Evolutionary conservation across 805 yeast species (phyloP), one percentile per base, ranked within the genome.

Genomic region (Zygosaccharomyces lentus): DNA sequence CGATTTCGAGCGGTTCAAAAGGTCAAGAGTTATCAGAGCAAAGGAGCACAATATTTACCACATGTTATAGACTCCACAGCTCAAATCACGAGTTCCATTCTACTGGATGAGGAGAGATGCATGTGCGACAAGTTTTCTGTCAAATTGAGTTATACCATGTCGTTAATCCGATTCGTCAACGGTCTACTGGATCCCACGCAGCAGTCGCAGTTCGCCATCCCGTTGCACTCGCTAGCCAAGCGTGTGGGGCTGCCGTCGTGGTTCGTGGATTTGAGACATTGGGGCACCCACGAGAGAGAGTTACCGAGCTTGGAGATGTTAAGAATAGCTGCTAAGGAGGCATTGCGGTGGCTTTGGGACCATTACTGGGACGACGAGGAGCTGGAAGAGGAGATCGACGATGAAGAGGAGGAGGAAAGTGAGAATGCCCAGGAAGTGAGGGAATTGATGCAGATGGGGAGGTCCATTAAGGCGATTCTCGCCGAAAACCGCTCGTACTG

Each of bases 241-340:
- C 74, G 75, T 36, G 65, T 87, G 17, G 76, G 78, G 1, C 69
- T 93, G 19, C 96, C 98, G 0, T 72, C 82, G 26, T 77, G 76
- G 57, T 88, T 93, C 64, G 99, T 93, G 0, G 99, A 93, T 58
- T 61, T 88, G 25, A 73, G 99, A 46, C 98, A 93, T 64, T 77
- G 79, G 56, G 90, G 95, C 4, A 91, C 99, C 0, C 99, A 93
- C 64, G 98, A 91, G 56, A 69, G 72, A 13, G 66, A 64, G 19
- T 65, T 93, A 21, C 96, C 97, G 1, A 73, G 84, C 26, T 56
- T 87, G 34, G 80, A 76, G 34, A 72, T 85, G 66, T 69, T 90
- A n/a, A 70, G 95, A 31, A 59, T 70, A n/a, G 76, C 82, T 10
- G 66, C 80, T 1, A 58, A 65, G 4, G 69, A 76, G 40, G 96